Evolutionary conservation across 2,329 filamentous ascomycete species (phyloP), one percentile per base, ranked within the genome.

Genomic region (Trichoderma koningii): DNA sequence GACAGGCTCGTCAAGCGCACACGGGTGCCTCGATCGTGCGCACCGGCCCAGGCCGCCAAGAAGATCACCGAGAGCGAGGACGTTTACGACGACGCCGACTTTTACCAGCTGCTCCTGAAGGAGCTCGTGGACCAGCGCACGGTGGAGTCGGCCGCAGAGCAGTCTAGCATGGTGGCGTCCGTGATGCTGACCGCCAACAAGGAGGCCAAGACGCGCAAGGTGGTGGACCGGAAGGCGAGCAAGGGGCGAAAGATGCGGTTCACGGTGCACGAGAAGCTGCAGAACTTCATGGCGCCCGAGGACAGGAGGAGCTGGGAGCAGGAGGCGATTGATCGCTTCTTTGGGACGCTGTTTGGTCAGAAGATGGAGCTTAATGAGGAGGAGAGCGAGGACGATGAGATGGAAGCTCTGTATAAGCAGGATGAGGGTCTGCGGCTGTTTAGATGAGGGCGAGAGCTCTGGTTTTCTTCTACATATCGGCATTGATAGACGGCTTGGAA

Each of bases 281-380:
- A 97, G 79, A 97, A 97, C 76, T 98, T 98, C 74, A 97, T 97
- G 93, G 93, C 93, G 12, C 89, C 93, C 0, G 92, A 97, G 75
- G 91, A 96, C 74, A 83, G 91, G 61, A 84, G 89, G 3, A 78
- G 76, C 17, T 99, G 95, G 95, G 90, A 91, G 67, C 87, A 89
- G 69, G 84, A 86, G 66, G 92, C 93, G 63, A 87, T 92, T 66
- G 91, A 95, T 71, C 78, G 86, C 65, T 87, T 94, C 76, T 93
- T 93, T 74, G 87, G 87, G 15, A 89, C 89, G 28, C 76, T 93
- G 68, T 86, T 94, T 68, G 91, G 91, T 0, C 87, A 89, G 72
- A 88, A 87, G 75, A 82, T 89, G 73, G 80, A 83, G 70, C 77
- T 93, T 63, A 82, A 85, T 52, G 89, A 92, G 72, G 82, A 83